Conservation (phyloP, 768 basidiomycete genomes). For the Lepiota subincarnata region DNA sequence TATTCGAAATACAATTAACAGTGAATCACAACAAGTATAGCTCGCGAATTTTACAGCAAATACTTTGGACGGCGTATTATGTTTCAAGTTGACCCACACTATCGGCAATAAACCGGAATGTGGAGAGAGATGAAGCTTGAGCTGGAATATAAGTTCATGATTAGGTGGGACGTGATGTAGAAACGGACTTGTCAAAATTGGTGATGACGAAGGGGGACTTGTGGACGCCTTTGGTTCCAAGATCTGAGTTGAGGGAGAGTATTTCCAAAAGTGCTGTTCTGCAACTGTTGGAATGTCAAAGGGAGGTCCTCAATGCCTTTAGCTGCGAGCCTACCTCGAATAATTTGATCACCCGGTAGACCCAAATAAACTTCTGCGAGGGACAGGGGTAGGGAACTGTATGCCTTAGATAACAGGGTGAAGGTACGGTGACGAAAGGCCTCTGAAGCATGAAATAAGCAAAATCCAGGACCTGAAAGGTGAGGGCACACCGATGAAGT, state of each 20-base stretch:
- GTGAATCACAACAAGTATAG: neutral
- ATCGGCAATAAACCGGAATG: conserved; percentile 48
- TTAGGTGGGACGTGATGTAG: conserved; percentile 9
- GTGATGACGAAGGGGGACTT: neutral
- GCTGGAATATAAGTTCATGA: neutral
- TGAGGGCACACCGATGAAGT: conserved; percentile 47
- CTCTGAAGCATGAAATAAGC: conserved; percentile 31
- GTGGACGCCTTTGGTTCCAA: conserved; percentile 33
- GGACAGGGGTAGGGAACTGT: conserved; percentile 52
- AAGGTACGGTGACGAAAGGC: conserved; percentile 57
- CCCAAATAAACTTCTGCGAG: conserved; percentile 59
- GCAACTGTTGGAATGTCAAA: conserved; percentile 29
- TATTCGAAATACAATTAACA: no score
- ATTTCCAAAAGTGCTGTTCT: conserved; percentile 45
- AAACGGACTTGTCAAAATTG: neutral
- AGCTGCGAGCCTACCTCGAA: conserved; percentile 28
- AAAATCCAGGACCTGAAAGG: conserved; percentile 8
- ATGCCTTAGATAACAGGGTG: conserved; percentile 55
- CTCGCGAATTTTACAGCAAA: neutral
- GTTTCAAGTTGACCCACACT: conserved; percentile 50
- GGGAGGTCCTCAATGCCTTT: neutral
- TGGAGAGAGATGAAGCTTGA: conserved; percentile 41
- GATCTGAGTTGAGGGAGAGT: conserved; percentile 40
- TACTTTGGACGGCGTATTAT: conserved; percentile 11
- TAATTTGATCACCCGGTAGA: conserved; percentile 33